Evolutionary conservation across 208 protist species (phyloP), one percentile per base, ranked within the genome.

Genomic region (Leishmania turanica): DNA sequence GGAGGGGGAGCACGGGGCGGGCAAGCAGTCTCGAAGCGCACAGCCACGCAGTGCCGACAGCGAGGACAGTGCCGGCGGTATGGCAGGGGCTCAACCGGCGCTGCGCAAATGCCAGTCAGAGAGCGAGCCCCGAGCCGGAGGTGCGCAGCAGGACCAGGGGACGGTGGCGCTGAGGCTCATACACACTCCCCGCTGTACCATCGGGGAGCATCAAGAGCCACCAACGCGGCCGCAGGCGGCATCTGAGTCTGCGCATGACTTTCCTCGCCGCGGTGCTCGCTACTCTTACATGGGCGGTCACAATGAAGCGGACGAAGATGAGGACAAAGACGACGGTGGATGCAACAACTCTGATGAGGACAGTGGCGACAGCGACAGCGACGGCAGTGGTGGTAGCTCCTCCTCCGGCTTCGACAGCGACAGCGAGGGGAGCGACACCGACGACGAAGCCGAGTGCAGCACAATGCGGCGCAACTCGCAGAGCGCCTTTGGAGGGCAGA

Each of bases 401-500:
- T 66, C 60, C 9, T 34, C n/a, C 79, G 70, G 74, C 75, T 45
- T 37, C 56, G 71, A 73, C 19, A 76, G 40, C 60, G 54, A 69
- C 17, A 69, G 74, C 34, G 75, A 74, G 1, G 66, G 49, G 15
- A 71, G 60, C 37, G 75, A 77, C 9, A 56, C 13, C 9, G 75
- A 77, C 65, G 79, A 84, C 31, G 84, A 84, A 56, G 75, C 45
- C 4, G 84, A 74, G 0, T 88, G 71, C 73, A 88, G 79, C 75
- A 54, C 53, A 49, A 84, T 80, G n/a, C 69, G 24, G 9, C 83
- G 53, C 60, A 79, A 68, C 9, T 69, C 77, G 37, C 60, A 79
- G 47, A 73, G 74, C 53, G 34, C n/a, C 17, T 79, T 65, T 49
- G 45, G 64, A 37, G 77, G 71, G 1, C 69, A 66, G 4, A 87